Percentiles rank a stretch among this genome's conserved stretches.
Evolutionary conservation across 352 stramenopile species (phyloP).

Genomic region (Globisporangium polare): DNA sequence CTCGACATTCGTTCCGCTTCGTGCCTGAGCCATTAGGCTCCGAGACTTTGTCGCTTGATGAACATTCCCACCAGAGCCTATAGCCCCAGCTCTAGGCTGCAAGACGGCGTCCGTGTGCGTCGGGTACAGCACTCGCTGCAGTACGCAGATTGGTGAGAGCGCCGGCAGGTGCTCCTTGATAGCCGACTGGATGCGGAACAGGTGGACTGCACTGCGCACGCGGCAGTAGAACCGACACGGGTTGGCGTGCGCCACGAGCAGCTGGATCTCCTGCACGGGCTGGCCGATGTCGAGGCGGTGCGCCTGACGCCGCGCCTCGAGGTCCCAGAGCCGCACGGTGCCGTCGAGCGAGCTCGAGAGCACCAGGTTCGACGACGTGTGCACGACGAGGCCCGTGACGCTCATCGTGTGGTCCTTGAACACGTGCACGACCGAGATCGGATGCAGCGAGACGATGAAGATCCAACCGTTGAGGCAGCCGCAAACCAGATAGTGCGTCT

Average conservation of each 20-base stretch:
- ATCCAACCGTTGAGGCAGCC: constrained; percentile 55
- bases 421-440: constrained; percentile 47
- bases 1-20: not conserved
- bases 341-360: constrained; percentile 72
- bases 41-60: not conserved
- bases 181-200: constrained; percentile 64
- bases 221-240: constrained; percentile 59
- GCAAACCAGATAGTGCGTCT: constrained; percentile 63
- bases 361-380: constrained; percentile 44
- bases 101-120: not conserved
- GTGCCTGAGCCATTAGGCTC: not conserved
- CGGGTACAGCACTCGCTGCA: constrained; percentile 45
- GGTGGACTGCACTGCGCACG: constrained; percentile 44
- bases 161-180: constrained; percentile 63
- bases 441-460: constrained; percentile 51
- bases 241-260: constrained; percentile 32
- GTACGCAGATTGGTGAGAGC: constrained; percentile 48
- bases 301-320: constrained; percentile 55
- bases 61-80: not conserved
- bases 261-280: constrained; percentile 36
- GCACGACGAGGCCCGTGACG: constrained; percentile 51
- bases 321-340: constrained; percentile 61
- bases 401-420: constrained; percentile 70
- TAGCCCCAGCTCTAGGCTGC: not conserved
- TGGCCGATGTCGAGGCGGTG: constrained; percentile 57